Percentiles rank a stretch among this genome's conserved stretches.
Conservation (phyloP, 495 filamentous ascomycete genomes). For the Penicillium daleae region DNA sequence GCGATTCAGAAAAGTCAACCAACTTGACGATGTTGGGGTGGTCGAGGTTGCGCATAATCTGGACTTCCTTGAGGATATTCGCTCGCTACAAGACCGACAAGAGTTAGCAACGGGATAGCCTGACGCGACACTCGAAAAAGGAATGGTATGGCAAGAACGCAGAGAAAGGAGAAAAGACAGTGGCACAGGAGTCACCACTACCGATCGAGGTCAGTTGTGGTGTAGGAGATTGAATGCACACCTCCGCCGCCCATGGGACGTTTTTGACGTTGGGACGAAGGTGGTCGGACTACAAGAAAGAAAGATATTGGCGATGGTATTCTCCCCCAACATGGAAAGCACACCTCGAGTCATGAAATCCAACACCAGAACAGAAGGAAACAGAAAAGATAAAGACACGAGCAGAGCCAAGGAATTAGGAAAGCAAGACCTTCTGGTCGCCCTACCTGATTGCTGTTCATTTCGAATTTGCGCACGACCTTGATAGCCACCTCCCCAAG, state of each 20-base stretch:
- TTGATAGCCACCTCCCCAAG: constrained; percentile 92
- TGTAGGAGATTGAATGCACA: constrained; percentile 63
- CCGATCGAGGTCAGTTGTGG: constrained; percentile 26
- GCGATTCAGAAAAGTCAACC: constrained; percentile 89
- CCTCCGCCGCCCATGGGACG: constrained; percentile 92
- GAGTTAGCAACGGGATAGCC: constrained; percentile 15
- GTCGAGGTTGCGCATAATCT: constrained; percentile 96
- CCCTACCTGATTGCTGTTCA: constrained; percentile 94
- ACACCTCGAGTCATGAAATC: neutral
- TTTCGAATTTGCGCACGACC: constrained; percentile 97
- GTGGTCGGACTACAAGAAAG: constrained; percentile 62
- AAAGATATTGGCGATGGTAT: constrained; percentile 47
- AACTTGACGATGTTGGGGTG: constrained; percentile 95
- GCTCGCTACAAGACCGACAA: constrained; percentile 65
- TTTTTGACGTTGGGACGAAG: constrained; percentile 96
- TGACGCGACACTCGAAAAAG: neutral
- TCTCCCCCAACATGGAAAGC: neutral
- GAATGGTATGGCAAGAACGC: constrained; percentile 4
- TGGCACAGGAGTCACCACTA: constrained; percentile 14
- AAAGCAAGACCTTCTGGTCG: constrained; percentile 25
- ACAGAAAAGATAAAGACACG: constrained; percentile 18
- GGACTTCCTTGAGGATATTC: constrained; percentile 97
- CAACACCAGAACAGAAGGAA: constrained; percentile 23
- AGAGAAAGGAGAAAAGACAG: constrained; percentile 8
- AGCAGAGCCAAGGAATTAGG: constrained; percentile 23